Base-by-base conservation (phyloP, 139 green algal genomes). In the Chlamydomonas schloesseri region DNA sequence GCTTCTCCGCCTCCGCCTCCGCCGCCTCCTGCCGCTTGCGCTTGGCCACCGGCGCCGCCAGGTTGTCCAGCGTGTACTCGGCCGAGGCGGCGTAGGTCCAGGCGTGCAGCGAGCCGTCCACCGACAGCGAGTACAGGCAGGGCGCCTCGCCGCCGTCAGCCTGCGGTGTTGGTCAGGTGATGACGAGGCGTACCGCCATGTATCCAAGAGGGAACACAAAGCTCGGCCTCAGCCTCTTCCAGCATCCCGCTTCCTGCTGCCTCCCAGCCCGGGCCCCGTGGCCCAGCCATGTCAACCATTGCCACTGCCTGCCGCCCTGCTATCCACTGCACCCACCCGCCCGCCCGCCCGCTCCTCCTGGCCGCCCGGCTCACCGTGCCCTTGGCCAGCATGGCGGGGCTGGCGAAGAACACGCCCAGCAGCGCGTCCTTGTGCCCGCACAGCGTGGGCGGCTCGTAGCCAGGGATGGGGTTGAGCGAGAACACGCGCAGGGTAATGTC, bases 71-170 rank as follows among this genome's bases (percentile, higher is more conserved):
- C 5, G 15, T 60, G 80, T 86, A 47, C 0, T 15, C 80, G 31
- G 67, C 50, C 5, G 33, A 36, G 37, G n/a, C 33, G 34, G 64
- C 78, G 74, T 90, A 97, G 29, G 77, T 86, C 96, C 97, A 99
- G 21, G 78, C 83, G 88, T 97, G 95, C 71, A 99, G 90, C 1
- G 96, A 96, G 28, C 97, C 97, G 88, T 99, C 97, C 0, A 87
- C 87, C 0, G 94, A 95, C 0, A 98, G 69, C 0, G 96, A 97
- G 91, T 96, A 96, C 50, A 98, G 18, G 17, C 65, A n/a, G 42
- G 90, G 84, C 65, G 86, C 82, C 20, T 60, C 46, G 42, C 34
- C 37, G 47, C 31, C 33, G 68, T 15, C 14, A 15, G 68, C 17
- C 68, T 73, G 68, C 20, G 55, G 6, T 8, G 17, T 13, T 60